Evolutionary conservation across 257 asterid species (phyloP).

Genomic region (Solanum phureja): DNA sequence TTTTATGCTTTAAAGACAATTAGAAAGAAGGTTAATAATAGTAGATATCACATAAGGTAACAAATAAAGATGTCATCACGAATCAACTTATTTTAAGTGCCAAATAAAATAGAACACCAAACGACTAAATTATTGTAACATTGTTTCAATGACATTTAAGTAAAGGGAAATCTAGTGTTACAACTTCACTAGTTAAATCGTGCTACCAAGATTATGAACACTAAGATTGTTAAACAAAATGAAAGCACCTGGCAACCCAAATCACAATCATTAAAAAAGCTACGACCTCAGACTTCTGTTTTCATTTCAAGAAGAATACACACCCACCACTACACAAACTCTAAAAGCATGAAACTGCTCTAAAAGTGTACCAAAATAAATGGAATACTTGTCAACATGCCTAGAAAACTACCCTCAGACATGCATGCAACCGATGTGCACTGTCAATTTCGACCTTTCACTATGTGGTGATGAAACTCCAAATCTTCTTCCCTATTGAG

Average conservation of each 20-base stretch:
- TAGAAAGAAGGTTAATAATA: too few species aligned
- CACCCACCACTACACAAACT: slow-evolving; percentile 3
- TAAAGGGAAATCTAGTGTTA: background rate
- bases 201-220: background rate
- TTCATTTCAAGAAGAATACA: background rate
- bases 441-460: background rate
- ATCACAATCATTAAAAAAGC: background rate
- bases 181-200: background rate
- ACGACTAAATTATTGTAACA: background rate
- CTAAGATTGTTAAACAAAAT: background rate
- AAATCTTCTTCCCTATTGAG: slow-evolving; percentile 83
- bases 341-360: background rate
- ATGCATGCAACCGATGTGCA: background rate
- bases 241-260: background rate
- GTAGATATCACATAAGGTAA: background rate
- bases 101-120: background rate
- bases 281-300: background rate
- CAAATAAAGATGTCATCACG: background rate
- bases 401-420: background rate
- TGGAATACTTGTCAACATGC: background rate
- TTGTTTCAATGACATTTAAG: background rate
- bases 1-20: too few species aligned
- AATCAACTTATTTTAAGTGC: background rate
- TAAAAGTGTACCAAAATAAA: background rate
- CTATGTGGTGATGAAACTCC: slow-evolving; percentile 87